Conservation (phyloP, 495 filamentous ascomycete genomes). For the Poronia punctata region DNA sequence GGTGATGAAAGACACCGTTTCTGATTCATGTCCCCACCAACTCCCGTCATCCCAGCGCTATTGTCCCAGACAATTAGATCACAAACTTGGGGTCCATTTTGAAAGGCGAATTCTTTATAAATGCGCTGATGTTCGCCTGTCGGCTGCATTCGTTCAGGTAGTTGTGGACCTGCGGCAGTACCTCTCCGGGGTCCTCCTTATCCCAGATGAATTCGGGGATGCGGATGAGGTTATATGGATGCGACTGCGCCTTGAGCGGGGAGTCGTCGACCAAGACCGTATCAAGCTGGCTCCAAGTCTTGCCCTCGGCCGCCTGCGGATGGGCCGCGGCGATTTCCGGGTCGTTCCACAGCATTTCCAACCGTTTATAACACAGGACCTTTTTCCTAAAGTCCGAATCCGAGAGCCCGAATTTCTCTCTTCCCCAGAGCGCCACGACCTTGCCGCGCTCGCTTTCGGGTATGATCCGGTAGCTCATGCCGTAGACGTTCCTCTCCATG, state of each 20-base stretch:
- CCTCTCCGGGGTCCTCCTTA: slow-evolving; percentile 21
- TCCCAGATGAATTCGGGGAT: slow-evolving; percentile 66
- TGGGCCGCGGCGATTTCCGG: slow-evolving; percentile 44
- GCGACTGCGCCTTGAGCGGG: slow-evolving; percentile 63
- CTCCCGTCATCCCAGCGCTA: no score
- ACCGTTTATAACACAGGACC: slow-evolving; percentile 80
- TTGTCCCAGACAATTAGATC: neutral
- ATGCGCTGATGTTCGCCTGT: slow-evolving; percentile 42
- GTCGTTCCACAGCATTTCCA: slow-evolving; percentile 64
- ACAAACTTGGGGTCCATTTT: slow-evolving; percentile 1
- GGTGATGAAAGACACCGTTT: neutral
- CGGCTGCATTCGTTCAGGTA: slow-evolving; percentile 38
- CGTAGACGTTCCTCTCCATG: slow-evolving; percentile 55
- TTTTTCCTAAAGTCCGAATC: slow-evolving; percentile 56
- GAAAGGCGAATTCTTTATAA: slow-evolving; percentile 33
- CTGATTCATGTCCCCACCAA: neutral
- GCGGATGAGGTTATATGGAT: slow-evolving; percentile 77
- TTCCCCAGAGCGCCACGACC: slow-evolving; percentile 69
- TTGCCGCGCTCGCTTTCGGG: slow-evolving; percentile 26
- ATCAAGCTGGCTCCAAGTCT: slow-evolving; percentile 70
- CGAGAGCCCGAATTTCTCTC: slow-evolving; percentile 67
- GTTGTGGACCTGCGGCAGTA: slow-evolving; percentile 42
- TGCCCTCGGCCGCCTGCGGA: slow-evolving; percentile 29
- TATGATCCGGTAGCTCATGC: slow-evolving; percentile 51
- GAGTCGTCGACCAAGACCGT: slow-evolving; percentile 88